Conservation (phyloP, 2,329 filamentous ascomycete genomes). For the Apiospora koreana region DNA sequence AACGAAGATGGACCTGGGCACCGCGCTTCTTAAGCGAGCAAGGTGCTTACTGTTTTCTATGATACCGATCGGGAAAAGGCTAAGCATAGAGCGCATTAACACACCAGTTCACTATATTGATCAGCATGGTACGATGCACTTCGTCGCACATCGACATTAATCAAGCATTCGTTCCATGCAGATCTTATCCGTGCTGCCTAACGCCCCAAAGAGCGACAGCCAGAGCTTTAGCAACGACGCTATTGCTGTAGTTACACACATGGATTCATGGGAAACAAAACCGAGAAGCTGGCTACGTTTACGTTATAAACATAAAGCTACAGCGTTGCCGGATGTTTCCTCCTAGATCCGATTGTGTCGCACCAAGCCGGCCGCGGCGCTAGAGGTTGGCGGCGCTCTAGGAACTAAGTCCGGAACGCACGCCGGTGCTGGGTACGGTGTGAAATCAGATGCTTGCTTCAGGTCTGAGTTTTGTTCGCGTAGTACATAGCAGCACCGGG, state of each 20-base stretch:
- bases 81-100: not conserved
- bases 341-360: not conserved
- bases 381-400: not conserved
- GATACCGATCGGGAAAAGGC: not conserved
- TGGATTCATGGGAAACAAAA: not conserved
- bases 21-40: not conserved
- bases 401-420: not conserved
- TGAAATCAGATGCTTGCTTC: not conserved
- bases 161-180: not conserved
- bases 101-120: not conserved
- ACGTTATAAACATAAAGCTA: no score
- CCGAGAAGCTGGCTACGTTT: not conserved
- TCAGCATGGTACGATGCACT: not conserved
- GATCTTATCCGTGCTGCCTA: not conserved
- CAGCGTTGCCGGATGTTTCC: no score
- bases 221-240: not conserved
- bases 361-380: not conserved
- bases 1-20: no score
- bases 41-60: not conserved
- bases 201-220: not conserved
- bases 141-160: not conserved
- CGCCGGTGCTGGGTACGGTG: not conserved
- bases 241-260: not conserved
- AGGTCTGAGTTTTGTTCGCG: no score
- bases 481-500: no score